Base-by-base conservation (phyloP, 164 flowering plant genomes). In the Vitis rotundifolia region DNA sequence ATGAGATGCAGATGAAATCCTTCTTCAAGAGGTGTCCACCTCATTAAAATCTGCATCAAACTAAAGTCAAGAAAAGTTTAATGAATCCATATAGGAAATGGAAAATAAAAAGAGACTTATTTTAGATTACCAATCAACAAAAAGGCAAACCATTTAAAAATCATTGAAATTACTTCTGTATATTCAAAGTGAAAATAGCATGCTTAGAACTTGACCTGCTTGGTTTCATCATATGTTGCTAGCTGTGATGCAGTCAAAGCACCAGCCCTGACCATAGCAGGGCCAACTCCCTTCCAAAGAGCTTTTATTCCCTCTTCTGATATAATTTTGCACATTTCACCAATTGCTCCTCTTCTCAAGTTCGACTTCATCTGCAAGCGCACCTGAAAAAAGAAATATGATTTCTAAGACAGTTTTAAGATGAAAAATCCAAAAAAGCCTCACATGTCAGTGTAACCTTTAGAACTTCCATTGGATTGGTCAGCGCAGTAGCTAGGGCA, bases 221-320 rank as follows among this genome's bases (percentile, higher is more conserved):
- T 94, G 79, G 91, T 79, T 86, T 94, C 99, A 83, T 94, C 97
- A 81, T 94, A 94, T 58, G 99, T 86, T 66, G 92, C 97, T 62
- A 94, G 79, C 80, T 94, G 99, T 9, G 99, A 85, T 75, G 99
- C 91, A 61, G 99, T 94, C 83, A 94, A 79, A 61, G 91, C 84
- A 66, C 88, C 90, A 72, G 97, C 97, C 76, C 99, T 86, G 26
- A 83, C 80, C 94, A 89, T 94, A 59, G 97, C 97, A 76, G 97
- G 97, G 61, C 97, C 93, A 74, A 91, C 87, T n/a, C 99, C 97
- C 76, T 94, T 94, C 99, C 99, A 94, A 28, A 94, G 88, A 66
- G 89, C 94, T 69, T 71, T 75, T 18, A 82, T 47, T 69, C 97
- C 99, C 80, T 91, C 97, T 74, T 91, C 82, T 50, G 88, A 81